A percentile compares a stretch with the other conserved stretches of the same genome.
Conservation (phyloP, 257 asterid species). For the Fraxinus americana region DNA sequence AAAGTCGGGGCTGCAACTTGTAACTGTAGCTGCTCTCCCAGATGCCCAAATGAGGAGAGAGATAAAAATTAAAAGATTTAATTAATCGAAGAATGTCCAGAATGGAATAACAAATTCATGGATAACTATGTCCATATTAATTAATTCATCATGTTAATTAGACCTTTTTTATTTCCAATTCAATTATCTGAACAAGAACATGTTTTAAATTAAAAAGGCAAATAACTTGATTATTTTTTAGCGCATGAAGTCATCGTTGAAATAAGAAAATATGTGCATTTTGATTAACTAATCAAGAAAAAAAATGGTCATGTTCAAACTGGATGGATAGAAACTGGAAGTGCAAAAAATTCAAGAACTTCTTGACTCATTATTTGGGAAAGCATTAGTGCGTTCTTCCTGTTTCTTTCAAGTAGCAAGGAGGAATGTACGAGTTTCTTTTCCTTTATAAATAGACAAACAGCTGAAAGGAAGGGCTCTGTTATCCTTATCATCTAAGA, state of each 20-base stretch:
- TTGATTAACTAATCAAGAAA: neutral
- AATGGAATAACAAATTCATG: neutral
- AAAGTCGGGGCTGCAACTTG: neutral
- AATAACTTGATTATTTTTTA: neutral
- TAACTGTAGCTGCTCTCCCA: neutral
- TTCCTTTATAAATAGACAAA: neutral
- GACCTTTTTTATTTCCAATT: neutral
- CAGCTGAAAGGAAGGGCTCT: neutral
- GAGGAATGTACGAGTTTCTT: neutral
- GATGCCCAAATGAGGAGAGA: neutral
- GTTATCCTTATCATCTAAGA: neutral
- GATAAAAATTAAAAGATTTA: neutral
- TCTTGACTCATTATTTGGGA: neutral
- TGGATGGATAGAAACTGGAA: neutral
- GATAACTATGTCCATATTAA: neutral
- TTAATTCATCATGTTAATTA: neutral
- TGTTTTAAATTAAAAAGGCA: neutral
- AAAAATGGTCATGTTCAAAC: neutral
- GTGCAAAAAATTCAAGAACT: neutral
- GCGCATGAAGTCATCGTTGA: neutral
- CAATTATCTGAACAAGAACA: neutral
- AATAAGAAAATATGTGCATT: neutral
- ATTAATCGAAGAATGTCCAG: conserved; percentile 13
- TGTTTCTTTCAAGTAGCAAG: neutral
- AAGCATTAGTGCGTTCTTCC: neutral